Conservation (phyloP, 2,329 filamentous ascomycete species). For the Kalaharituber pfeilii region DNA sequence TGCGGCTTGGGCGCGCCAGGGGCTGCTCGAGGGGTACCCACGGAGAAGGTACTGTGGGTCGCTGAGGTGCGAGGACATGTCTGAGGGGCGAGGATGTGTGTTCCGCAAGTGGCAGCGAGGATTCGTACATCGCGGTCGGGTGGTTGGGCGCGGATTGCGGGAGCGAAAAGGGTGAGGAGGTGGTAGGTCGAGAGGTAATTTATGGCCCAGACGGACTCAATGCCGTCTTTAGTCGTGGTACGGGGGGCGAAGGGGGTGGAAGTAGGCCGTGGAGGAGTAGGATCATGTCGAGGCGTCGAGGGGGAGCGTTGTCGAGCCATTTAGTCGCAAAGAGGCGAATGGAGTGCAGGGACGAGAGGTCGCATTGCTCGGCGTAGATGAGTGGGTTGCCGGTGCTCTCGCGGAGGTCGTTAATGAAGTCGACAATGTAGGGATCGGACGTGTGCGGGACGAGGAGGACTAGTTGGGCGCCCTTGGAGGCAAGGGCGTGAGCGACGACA, state of each 20-base stretch:
- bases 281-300: conserved; percentile 75
- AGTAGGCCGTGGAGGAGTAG: conserved; percentile 69
- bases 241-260: conserved; percentile 48
- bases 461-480: conserved; percentile 69
- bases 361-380: conserved; percentile 89
- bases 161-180: conserved; percentile 74
- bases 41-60: conserved; percentile 30
- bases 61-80: conserved; percentile 27
- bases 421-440: conserved; percentile 74
- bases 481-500: conserved; percentile 54
- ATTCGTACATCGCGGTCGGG: conserved; percentile 85
- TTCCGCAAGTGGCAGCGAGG: conserved; percentile 69
- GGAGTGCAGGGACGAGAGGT: conserved; percentile 73
- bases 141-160: conserved; percentile 76
- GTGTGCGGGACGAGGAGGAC: conserved; percentile 73
- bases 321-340: conserved; percentile 86
- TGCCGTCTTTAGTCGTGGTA: conserved; percentile 52
- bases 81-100: conserved; percentile 56
- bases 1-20: conserved; percentile 22
- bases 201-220: conserved; percentile 82
- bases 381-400: conserved; percentile 60
- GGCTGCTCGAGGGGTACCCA: conserved; percentile 34
- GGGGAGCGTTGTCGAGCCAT: conserved; percentile 92
- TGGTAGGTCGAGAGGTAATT: conserved; percentile 97
- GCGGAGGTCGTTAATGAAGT: conserved; percentile 81